phyloP scores from a whole-genome alignment of 805 yeast genomes.

The Wickerhamiella parazyma region DNA sequence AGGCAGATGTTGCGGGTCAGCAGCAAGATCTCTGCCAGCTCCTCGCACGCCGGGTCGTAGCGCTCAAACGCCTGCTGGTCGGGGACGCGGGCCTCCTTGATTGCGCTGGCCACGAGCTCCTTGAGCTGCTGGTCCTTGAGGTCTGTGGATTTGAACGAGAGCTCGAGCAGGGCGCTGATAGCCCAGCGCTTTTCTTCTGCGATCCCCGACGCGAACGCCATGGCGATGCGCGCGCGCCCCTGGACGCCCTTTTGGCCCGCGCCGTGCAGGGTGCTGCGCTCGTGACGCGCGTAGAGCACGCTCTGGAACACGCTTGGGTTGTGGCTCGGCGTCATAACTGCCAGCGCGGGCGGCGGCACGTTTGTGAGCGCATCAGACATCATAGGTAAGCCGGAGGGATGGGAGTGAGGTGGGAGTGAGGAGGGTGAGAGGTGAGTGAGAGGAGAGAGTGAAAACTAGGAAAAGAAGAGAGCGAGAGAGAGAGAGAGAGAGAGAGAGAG shows the following conservation, averaged over 20 bases:
- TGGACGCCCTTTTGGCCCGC: constrained; percentile 43
- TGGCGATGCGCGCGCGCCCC: constrained; percentile 47
- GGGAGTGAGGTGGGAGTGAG: not conserved
- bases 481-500: too few relatives aligned
- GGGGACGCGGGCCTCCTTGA: constrained; percentile 12
- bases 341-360: constrained; percentile 23
- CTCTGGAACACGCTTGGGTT: constrained; percentile 23
- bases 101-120: constrained; percentile 20
- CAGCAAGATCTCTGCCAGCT: constrained; percentile 39
- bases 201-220: constrained; percentile 56
- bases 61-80: constrained; percentile 9
- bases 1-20: constrained; percentile 72
- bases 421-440: not conserved
- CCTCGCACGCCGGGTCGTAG: constrained; percentile 18
- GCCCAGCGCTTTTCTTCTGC: constrained; percentile 63
- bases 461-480: too few relatives aligned
- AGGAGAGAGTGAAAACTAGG: too few relatives aligned
- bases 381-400: not conserved
- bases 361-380: constrained; percentile 12
- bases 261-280: constrained; percentile 13
- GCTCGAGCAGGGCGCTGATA: constrained; percentile 36
- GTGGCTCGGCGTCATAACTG: constrained; percentile 25
- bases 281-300: constrained; percentile 16
- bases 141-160: constrained; percentile 27
- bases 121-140: constrained; percentile 25